Evolutionary conservation across 345 rosid species (phyloP).

Genomic region (Pugionium dolabratum): DNA sequence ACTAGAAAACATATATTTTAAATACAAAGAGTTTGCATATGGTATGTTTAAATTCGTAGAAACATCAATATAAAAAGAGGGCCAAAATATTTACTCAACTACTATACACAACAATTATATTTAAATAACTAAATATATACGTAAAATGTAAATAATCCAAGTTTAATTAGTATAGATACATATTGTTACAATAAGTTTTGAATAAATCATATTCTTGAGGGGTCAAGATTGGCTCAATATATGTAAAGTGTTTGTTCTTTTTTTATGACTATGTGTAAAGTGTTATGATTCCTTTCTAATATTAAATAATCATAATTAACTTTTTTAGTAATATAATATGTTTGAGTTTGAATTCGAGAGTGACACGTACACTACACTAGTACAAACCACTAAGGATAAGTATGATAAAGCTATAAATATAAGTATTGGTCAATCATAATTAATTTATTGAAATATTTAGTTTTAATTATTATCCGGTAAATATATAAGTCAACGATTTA

Average conservation of each 20-base stretch:
- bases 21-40: neutral
- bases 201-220: conserved; percentile 10
- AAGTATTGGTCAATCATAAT: too few species aligned
- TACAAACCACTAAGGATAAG: too few species aligned
- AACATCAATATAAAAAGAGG: too few species aligned
- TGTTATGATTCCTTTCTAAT: conserved; percentile 20
- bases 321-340: neutral
- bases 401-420: too few species aligned
- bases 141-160: neutral
- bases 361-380: too few species aligned
- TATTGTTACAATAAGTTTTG: neutral
- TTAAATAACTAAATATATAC: too few species aligned
- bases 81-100: too few species aligned
- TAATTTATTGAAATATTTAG: conserved; percentile 8
- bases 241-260: neutral
- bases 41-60: too few species aligned
- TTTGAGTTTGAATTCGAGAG: too few species aligned
- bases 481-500: conserved; percentile 29
- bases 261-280: conserved; percentile 1
- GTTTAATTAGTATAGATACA: neutral
- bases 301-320: conserved; percentile 22
- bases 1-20: neutral
- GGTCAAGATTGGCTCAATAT: conserved; percentile 9
- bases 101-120: too few species aligned
- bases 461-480: conserved; percentile 12